Conservation (phyloP, 1,284 basidiomycete genomes). For the Naganishia sp. region DNA sequence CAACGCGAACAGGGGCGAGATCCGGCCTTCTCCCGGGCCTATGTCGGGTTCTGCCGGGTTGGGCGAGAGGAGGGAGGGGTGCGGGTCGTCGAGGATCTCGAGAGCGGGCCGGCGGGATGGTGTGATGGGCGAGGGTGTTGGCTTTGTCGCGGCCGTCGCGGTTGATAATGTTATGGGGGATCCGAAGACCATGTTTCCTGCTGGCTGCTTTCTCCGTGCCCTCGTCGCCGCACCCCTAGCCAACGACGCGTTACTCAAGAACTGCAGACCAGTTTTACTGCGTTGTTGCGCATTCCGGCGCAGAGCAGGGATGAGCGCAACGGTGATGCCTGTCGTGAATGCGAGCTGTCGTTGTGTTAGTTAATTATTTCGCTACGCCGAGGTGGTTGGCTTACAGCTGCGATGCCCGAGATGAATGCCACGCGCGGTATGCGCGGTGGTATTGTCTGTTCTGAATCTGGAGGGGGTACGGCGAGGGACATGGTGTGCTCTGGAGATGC, state of each 20-base stretch:
- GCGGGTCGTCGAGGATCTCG: constrained; percentile 19
- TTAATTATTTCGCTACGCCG: constrained; percentile 13
- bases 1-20: constrained; percentile 30
- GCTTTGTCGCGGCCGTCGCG: neutral
- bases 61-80: neutral
- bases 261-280: constrained; percentile 41
- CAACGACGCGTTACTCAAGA: constrained; percentile 40
- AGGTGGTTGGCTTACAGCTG: constrained; percentile 15
- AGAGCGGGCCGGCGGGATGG: neutral
- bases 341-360: constrained; percentile 36
- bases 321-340: constrained; percentile 39
- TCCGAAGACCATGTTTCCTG: neutral
- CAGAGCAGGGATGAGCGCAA: constrained; percentile 36
- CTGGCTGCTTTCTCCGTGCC: neutral
- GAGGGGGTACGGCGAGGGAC: neutral
- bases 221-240: constrained; percentile 34
- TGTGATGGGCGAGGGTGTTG: neutral
- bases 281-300: constrained; percentile 44
- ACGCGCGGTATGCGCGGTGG: constrained; percentile 5
- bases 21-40: neutral
- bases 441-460: neutral
- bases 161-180: neutral
- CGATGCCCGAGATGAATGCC: constrained; percentile 15
- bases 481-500: neutral
- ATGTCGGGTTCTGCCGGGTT: neutral